These are phyloP conservation scores for Ulvella scutata DNA, from an alignment of 139 green algal species.

Conservation along the genomic window DNA sequence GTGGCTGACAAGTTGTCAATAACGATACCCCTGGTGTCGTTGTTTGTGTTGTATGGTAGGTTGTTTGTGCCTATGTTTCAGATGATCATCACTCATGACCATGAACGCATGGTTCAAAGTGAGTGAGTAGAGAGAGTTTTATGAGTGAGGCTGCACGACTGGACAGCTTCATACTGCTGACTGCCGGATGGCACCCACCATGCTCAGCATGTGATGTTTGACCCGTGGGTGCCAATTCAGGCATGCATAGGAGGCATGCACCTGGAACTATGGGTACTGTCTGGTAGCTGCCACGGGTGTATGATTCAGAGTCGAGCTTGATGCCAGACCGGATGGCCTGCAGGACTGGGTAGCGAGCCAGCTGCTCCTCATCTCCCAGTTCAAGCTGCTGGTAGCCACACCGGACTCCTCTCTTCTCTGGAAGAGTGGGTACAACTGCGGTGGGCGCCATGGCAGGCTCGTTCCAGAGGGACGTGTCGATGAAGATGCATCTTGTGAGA, in stretches of 20 bases:
- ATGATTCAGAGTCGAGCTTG: neutral
- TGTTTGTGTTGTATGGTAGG: too few species aligned
- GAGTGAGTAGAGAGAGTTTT: too few species aligned
- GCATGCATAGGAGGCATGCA: neutral
- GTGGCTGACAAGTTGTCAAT: too few species aligned
- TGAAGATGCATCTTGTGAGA: neutral
- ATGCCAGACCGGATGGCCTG: neutral
- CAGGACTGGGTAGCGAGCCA: neutral
- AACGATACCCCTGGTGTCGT: too few species aligned
- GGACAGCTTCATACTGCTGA: too few species aligned
- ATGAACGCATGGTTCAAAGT: too few species aligned
- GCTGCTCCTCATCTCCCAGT: neutral
- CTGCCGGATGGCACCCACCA: too few species aligned
- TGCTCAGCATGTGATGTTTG: too few species aligned
- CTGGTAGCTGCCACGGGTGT: neutral
- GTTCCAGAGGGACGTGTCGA: neutral
- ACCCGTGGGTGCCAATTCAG: too few species aligned
- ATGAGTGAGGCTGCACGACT: too few species aligned
- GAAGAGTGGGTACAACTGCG: neutral
- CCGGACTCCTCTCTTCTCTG: neutral
- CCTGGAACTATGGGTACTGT: neutral
- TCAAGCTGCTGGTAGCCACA: neutral
- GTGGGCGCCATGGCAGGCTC: neutral
- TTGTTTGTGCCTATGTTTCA: too few species aligned
- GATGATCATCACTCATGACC: too few species aligned